phyloP scores from a whole-genome alignment of 2,329 filamentous ascomycete genomes.

The Cordyceps militaris region DNA sequence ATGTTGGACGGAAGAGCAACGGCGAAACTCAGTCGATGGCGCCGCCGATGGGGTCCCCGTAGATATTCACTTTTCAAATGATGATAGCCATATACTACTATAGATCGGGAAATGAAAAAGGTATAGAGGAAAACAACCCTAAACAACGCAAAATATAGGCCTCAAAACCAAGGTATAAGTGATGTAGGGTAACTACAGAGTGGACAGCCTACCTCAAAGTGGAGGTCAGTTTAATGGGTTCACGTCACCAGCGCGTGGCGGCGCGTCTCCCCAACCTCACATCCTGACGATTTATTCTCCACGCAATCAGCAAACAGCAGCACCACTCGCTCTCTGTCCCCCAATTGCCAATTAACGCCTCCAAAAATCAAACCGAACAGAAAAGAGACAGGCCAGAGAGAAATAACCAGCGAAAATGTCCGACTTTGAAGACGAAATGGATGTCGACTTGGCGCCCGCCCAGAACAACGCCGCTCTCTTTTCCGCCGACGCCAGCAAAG shows the following conservation, averaged over 20 bases:
- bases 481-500: conserved; percentile 71
- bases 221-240: conserved; percentile 9
- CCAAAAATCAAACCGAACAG: background rate
- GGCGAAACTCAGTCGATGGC: background rate
- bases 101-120: background rate
- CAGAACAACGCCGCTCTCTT: conserved; percentile 52
- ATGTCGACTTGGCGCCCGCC: conserved; percentile 43
- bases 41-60: too few species aligned
- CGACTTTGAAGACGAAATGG: conserved; percentile 55
- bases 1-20: conserved; percentile 2
- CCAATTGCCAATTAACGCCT: background rate
- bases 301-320: background rate
- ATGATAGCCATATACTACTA: background rate
- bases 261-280: conserved; percentile 8
- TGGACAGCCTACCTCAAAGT: background rate
- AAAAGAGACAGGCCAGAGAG: background rate
- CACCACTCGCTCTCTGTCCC: background rate
- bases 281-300: background rate
- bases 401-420: conserved; percentile 33
- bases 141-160: accelerated
- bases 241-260: conserved; percentile 1
- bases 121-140: background rate
- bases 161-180: background rate
- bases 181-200: background rate
- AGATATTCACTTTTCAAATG: too few species aligned